Evolutionary conservation across 352 stramenopile genomes (phyloP).

Genomic region (Globisporangium cystogenes): DNA sequence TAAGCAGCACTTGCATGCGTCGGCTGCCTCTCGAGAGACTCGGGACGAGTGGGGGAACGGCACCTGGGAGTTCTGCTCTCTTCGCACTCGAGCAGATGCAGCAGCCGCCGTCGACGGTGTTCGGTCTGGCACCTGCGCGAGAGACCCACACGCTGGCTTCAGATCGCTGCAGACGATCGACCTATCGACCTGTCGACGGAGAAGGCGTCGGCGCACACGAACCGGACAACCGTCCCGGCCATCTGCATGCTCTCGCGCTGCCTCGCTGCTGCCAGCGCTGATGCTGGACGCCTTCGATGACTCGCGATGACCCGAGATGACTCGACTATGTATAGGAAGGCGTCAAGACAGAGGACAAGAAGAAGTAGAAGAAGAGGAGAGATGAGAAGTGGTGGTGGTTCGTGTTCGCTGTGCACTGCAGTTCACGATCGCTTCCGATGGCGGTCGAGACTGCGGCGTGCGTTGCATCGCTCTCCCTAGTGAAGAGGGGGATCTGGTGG

Average conservation of each 20-base stretch:
- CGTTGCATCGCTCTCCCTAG: not conserved
- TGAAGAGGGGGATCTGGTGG: not conserved
- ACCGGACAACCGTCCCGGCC: too few relatives aligned
- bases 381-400: too few relatives aligned
- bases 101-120: conserved; percentile 16
- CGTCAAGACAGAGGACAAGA: not conserved
- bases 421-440: not conserved
- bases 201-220: too few relatives aligned
- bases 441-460: not conserved
- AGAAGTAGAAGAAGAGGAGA: too few relatives aligned
- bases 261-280: too few relatives aligned
- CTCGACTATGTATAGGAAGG: too few relatives aligned
- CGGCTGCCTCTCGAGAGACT: not conserved
- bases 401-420: not conserved
- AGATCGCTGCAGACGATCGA: too few relatives aligned
- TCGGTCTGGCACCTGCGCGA: conserved; percentile 12
- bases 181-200: too few relatives aligned
- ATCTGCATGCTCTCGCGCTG: too few relatives aligned
- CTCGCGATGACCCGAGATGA: too few relatives aligned
- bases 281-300: too few relatives aligned
- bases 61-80: conserved; percentile 17
- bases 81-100: conserved; percentile 21
- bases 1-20: not conserved
- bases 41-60: not conserved
- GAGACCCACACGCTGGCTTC: too few relatives aligned